phyloP scores from a whole-genome alignment of 2,329 filamentous ascomycete species.

The Teratosphaeria zuluensis region DNA sequence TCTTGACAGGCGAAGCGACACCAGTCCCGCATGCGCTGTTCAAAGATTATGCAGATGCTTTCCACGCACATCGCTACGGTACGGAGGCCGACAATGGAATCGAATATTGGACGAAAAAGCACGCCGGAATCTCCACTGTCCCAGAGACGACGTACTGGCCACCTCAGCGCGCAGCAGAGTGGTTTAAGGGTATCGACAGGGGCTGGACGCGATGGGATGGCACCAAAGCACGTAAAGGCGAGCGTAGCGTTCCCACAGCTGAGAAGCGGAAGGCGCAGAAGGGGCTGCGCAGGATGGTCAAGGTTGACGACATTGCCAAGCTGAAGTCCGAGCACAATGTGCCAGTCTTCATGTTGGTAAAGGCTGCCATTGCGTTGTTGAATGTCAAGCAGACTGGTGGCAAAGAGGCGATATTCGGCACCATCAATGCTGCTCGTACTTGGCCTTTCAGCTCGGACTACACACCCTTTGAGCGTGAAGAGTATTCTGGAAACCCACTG shows the following conservation, averaged over 20 bases:
- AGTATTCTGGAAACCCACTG: conserved; percentile 21
- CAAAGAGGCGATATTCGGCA: conserved; percentile 25
- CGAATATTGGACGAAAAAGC: conserved; percentile 22
- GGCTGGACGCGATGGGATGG: conserved; percentile 21
- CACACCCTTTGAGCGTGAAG: conserved; percentile 17
- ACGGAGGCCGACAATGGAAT: conserved; percentile 20
- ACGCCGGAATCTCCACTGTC: conserved; percentile 16
- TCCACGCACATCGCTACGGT: conserved; percentile 20
- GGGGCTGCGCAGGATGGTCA: conserved; percentile 19
- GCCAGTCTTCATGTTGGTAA: conserved; percentile 26
- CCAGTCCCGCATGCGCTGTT: conserved; percentile 20
- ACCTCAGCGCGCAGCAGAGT: conserved; percentile 21
- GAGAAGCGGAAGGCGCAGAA: conserved; percentile 21
- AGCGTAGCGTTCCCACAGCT: conserved; percentile 11
- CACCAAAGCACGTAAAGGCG: conserved; percentile 15
- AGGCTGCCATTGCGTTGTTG: conserved; percentile 22
- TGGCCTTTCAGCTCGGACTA: conserved; percentile 26
- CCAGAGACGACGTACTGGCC: conserved; percentile 21
- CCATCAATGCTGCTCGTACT: conserved; percentile 23
- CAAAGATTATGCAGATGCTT: conserved; percentile 24
- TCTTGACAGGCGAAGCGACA: conserved; percentile 17
- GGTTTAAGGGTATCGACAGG: conserved; percentile 24
- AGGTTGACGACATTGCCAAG: conserved; percentile 17
- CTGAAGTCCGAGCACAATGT: conserved; percentile 24
- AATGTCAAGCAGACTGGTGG: conserved; percentile 21